Conservation (phyloP, 257 asterid species). For the Sherardia arvensis region DNA sequence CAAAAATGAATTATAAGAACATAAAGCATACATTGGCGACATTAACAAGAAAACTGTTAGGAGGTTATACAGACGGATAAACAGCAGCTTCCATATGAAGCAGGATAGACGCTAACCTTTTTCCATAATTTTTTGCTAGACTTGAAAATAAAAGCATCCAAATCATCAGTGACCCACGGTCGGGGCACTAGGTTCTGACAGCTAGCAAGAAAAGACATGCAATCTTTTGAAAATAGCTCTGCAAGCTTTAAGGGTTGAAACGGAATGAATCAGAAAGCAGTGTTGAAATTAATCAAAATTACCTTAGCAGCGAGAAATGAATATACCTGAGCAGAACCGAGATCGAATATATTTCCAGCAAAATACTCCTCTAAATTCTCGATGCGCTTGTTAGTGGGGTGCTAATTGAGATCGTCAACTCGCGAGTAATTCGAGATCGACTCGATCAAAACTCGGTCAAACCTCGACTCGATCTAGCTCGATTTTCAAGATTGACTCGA, state of each 20-base stretch:
- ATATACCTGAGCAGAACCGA: conserved; percentile 90
- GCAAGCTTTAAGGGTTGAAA: conserved; percentile 57
- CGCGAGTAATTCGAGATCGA: too few species aligned
- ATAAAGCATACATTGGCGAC: too few species aligned
- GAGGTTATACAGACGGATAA: conserved; percentile 18
- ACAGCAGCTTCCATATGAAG: not conserved
- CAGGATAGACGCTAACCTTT: conserved; percentile 45
- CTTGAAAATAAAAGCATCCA: conserved; percentile 61
- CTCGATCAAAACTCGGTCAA: too few species aligned
- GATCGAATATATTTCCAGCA: conserved; percentile 98
- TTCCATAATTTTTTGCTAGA: conserved; percentile 67
- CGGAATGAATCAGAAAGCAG: conserved; percentile 9
- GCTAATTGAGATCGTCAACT: too few species aligned
- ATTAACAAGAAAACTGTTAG: too few species aligned
- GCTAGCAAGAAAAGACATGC: conserved; percentile 91
- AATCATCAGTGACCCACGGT: conserved; percentile 98
- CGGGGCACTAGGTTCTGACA: conserved; percentile 91
- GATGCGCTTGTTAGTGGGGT: conserved; percentile 51
- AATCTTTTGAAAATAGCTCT: conserved; percentile 86
- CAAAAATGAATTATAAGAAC: too few species aligned
- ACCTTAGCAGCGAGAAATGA: not conserved
- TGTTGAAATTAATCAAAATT: not conserved
- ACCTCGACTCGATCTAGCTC: too few species aligned
- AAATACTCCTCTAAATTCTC: conserved; percentile 87
- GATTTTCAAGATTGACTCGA: too few species aligned